A percentile compares a stretch with the other conserved stretches of the same genome.
Conservation (phyloP, 2,329 filamentous ascomycete species). For the Nannizziopsis arthrosporioides region DNA sequence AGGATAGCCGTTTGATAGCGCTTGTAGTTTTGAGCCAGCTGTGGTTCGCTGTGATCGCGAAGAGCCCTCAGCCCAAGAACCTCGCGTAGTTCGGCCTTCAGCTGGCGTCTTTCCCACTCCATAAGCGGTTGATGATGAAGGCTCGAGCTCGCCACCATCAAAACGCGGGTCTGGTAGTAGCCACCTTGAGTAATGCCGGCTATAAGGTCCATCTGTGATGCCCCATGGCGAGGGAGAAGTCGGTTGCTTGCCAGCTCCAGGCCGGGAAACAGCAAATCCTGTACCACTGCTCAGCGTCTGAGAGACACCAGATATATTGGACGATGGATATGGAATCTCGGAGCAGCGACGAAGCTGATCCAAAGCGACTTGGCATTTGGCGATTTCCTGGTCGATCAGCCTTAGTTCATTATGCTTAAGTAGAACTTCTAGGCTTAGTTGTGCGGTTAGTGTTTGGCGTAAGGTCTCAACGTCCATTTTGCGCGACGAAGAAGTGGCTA, state of each 20-base stretch:
- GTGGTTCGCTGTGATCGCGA: slow-evolving; percentile 48
- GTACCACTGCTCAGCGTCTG: slow-evolving; percentile 61
- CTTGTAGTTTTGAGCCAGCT: slow-evolving; percentile 53
- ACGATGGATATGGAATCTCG: slow-evolving; percentile 76
- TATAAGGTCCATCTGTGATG: slow-evolving; percentile 82
- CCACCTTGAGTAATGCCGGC: slow-evolving; percentile 91
- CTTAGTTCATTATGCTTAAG: slow-evolving; percentile 90
- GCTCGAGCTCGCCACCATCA: slow-evolving; percentile 48
- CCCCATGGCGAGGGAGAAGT: slow-evolving; percentile 79
- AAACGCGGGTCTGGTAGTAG: slow-evolving; percentile 79
- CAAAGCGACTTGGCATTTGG: slow-evolving; percentile 84
- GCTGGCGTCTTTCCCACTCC: slow-evolving; percentile 34
- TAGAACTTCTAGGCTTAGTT: slow-evolving; percentile 83
- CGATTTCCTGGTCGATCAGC: slow-evolving; percentile 88
- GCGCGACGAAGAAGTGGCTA: neutral
- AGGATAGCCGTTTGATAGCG: slow-evolving; percentile 58
- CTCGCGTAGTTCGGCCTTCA: slow-evolving; percentile 70
- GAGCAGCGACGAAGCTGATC: slow-evolving; percentile 90
- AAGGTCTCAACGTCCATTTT: slow-evolving; percentile 38
- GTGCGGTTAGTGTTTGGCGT: slow-evolving; percentile 65
- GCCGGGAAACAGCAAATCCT: slow-evolving; percentile 55
- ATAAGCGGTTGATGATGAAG: slow-evolving; percentile 13
- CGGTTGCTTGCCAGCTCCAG: slow-evolving; percentile 53
- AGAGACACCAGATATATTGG: slow-evolving; percentile 47
- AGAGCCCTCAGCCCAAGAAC: slow-evolving; percentile 54